Percentiles rank a stretch among this genome's conserved stretches.
Conservation (phyloP, 140 eudicot genomes). For the Anethum foeniculum region DNA sequence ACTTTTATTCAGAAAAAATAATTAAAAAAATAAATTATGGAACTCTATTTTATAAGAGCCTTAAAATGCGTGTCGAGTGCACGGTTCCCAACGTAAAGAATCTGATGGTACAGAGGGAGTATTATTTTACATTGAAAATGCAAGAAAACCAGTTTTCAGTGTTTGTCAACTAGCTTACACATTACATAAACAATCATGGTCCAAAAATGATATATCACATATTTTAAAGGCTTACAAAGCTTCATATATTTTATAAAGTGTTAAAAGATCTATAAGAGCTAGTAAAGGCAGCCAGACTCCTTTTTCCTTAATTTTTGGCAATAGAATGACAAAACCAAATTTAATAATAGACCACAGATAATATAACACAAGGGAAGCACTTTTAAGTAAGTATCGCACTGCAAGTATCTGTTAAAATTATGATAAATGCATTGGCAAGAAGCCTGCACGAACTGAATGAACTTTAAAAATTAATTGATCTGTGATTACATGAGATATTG, state of each 20-base stretch:
- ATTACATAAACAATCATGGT: background rate
- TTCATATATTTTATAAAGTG: background rate
- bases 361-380: background rate
- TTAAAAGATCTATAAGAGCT: background rate
- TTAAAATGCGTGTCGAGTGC: too few species aligned
- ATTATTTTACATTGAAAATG: background rate
- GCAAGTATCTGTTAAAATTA: background rate
- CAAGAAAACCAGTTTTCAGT: background rate
- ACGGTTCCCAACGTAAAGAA: too few species aligned
- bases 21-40: too few species aligned
- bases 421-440: slow-evolving; percentile 1
- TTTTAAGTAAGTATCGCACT: background rate
- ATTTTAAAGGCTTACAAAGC: background rate
- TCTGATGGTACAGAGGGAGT: too few species aligned
- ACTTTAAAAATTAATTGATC: background rate
- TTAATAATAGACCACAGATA: background rate
- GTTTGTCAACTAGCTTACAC: background rate
- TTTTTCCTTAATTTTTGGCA: background rate
- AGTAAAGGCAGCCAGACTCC: background rate
- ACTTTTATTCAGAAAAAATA: too few species aligned
- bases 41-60: too few species aligned
- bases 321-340: background rate
- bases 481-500: background rate
- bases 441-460: background rate
- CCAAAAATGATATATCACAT: background rate